These are phyloP conservation scores for Botrytis deweyae DNA, from an alignment of 2,329 filamentous ascomycete genomes.

Conservation along the genomic window DNA sequence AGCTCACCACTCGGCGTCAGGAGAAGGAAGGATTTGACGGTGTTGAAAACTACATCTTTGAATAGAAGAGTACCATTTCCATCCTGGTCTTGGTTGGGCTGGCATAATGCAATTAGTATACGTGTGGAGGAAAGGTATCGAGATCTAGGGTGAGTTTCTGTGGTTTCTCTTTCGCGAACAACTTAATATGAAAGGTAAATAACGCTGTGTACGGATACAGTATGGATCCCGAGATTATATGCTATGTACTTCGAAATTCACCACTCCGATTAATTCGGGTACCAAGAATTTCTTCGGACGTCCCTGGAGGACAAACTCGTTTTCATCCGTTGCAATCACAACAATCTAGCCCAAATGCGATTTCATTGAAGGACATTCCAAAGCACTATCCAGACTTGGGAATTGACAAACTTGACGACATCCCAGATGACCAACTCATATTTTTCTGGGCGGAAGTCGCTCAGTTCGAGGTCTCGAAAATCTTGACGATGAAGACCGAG, in stretches of 20 bases:
- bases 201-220: background rate
- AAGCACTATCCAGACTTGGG: background rate
- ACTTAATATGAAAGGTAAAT: background rate
- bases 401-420: background rate
- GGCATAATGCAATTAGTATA: background rate
- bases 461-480: background rate
- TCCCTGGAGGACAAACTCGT: background rate
- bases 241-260: conserved; percentile 5
- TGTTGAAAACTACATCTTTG: background rate
- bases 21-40: background rate
- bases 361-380: background rate
- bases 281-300: background rate
- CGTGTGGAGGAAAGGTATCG: background rate
- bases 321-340: background rate
- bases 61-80: conserved; percentile 1
- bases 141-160: background rate
- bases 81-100: conserved; percentile 9
- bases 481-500: background rate
- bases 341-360: background rate
- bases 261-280: background rate
- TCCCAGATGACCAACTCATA: background rate
- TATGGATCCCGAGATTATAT: background rate
- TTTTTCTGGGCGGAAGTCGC: background rate
- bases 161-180: background rate
- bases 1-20: background rate